Conservation (phyloP, 2,329 filamentous ascomycete genomes). For the Monilinia aucupariae region DNA sequence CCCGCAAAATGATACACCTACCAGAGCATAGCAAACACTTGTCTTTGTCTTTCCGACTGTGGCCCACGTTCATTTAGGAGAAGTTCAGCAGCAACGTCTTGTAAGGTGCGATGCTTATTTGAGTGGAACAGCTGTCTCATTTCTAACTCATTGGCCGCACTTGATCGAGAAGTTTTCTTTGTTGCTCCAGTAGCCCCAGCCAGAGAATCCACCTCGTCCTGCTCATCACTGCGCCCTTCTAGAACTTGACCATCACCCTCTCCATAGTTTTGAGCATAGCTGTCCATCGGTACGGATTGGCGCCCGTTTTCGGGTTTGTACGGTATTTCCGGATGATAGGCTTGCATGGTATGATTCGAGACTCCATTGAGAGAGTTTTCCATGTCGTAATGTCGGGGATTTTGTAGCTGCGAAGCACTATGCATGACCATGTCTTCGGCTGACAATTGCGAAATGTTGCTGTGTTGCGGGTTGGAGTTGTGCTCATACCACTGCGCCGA, state of each 20-base stretch:
- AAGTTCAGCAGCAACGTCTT: slow-evolving; percentile 69
- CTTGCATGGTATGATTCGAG: slow-evolving; percentile 40
- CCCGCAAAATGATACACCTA: slow-evolving; percentile 40
- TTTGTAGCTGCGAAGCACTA: slow-evolving; percentile 51
- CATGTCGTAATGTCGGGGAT: slow-evolving; percentile 44
- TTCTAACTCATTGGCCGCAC: slow-evolving; percentile 74
- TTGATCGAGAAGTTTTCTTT: slow-evolving; percentile 59
- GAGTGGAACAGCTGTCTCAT: slow-evolving; percentile 68
- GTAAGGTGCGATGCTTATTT: slow-evolving; percentile 61
- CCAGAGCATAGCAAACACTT: slow-evolving; percentile 87
- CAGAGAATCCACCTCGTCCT: slow-evolving; percentile 52
- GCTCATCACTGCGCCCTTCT: slow-evolving; percentile 50
- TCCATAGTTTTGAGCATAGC: slow-evolving; percentile 50
- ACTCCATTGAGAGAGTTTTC: slow-evolving; percentile 47
- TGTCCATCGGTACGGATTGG: slow-evolving; percentile 51
- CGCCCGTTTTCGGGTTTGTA: slow-evolving; percentile 37
- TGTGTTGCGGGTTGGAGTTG: slow-evolving; percentile 29
- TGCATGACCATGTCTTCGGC: slow-evolving; percentile 57
- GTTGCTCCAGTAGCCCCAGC: slow-evolving; percentile 42
- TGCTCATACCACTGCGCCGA: slow-evolving; percentile 34
- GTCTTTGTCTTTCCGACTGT: slow-evolving; percentile 75
- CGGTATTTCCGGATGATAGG: slow-evolving; percentile 41
- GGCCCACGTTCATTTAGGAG: slow-evolving; percentile 75
- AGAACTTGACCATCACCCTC: slow-evolving; percentile 56
- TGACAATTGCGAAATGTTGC: slow-evolving; percentile 40